Conservation (phyloP, 495 filamentous ascomycete genomes). For the Penicillium robsamsonii region DNA sequence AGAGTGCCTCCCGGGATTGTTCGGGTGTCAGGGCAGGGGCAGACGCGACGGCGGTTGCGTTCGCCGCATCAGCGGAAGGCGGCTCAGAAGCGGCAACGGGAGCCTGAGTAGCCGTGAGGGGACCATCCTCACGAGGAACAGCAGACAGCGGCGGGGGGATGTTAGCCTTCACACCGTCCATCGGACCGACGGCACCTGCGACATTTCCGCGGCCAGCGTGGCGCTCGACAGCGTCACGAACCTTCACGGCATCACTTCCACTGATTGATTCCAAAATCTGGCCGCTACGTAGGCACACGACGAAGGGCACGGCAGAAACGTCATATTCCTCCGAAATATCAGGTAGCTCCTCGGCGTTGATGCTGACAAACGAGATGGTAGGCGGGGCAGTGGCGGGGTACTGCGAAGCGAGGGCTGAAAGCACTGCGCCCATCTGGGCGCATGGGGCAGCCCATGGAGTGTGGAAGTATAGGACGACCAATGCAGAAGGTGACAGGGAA, state of each 20-base stretch:
- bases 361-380: conserved; percentile 73
- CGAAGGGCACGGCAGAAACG: conserved; percentile 88
- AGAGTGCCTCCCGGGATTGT: conserved; percentile 73
- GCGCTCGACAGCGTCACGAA: conserved; percentile 78
- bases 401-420: conserved; percentile 77
- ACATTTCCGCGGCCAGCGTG: conserved; percentile 53
- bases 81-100: conserved; percentile 47
- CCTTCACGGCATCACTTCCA: conserved; percentile 80
- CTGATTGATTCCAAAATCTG: conserved; percentile 75
- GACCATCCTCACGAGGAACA: conserved; percentile 43
- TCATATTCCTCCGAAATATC: conserved; percentile 88
- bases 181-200: conserved; percentile 21
- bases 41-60: conserved; percentile 30
- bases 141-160: conserved; percentile 55
- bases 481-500: conserved; percentile 61
- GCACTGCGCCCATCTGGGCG: conserved; percentile 85
- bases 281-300: conserved; percentile 72
- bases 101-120: conserved; percentile 35
- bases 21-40: conserved; percentile 43
- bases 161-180: conserved; percentile 30
- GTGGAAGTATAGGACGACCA: conserved; percentile 87
- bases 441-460: conserved; percentile 97
- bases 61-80: conserved; percentile 36
- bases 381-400: conserved; percentile 66
- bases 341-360: conserved; percentile 86